Conservation (phyloP, 768 basidiomycete genomes). For the Symmetrospora coprosmae region DNA sequence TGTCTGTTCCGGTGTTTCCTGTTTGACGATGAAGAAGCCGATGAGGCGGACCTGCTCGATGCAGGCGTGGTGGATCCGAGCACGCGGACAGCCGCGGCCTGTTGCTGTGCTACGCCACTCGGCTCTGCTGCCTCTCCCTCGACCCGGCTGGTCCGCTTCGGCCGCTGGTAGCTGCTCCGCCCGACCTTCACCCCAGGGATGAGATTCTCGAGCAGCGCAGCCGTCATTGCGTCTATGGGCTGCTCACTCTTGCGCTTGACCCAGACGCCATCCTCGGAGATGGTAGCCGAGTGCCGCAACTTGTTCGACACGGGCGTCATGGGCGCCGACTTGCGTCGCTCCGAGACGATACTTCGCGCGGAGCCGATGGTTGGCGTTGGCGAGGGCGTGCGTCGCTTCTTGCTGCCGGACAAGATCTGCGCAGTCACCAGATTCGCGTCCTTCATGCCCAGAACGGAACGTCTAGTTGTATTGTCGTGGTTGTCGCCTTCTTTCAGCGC, state of each 20-base stretch:
- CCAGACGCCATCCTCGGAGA: neutral
- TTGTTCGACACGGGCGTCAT: neutral
- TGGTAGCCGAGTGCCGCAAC: no score
- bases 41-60: neutral
- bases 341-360: neutral
- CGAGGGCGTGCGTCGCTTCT: conserved; percentile 3
- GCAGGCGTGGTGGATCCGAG: neutral
- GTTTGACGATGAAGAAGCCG: neutral
- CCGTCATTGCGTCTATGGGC: conserved; percentile 1
- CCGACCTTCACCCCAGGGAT: conserved; percentile 2
- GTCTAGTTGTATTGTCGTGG: neutral
- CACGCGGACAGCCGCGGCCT: neutral
- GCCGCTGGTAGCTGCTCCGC: no score
- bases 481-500: neutral
- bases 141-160: neutral
- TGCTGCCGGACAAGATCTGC: neutral
- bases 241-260: neutral
- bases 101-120: neutral
- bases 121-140: neutral
- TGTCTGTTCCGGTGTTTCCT: no score
- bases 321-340: neutral
- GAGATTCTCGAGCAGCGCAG: neutral
- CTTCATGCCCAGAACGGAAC: conserved; percentile 4
- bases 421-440: conserved; percentile 8
- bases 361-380: conserved; percentile 3